A percentile compares a stretch with the other conserved stretches of the same genome.
Conservation (phyloP, 2,329 filamentous ascomycete species). For the Onygena corvina region DNA sequence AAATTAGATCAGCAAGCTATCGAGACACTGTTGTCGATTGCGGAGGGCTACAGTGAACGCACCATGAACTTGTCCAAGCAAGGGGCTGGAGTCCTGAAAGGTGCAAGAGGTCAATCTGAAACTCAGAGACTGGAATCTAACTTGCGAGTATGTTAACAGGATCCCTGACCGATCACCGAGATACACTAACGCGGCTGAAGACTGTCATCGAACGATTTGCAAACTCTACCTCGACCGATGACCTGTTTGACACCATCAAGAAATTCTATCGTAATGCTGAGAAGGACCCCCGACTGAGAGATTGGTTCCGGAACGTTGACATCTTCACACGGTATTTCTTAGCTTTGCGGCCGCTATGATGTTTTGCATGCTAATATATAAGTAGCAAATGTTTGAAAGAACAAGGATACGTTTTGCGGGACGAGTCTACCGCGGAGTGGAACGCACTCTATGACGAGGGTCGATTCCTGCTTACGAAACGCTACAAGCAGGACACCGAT, state of each 20-base stretch:
- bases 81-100: constrained; percentile 56
- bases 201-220: constrained; percentile 88
- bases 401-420: constrained; percentile 81
- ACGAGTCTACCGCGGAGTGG: constrained; percentile 69
- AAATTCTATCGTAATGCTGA: constrained; percentile 80
- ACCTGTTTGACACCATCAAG: constrained; percentile 73
- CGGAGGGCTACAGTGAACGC: constrained; percentile 73
- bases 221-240: constrained; percentile 80
- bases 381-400: constrained; percentile 63
- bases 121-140: constrained; percentile 65
- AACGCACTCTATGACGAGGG: constrained; percentile 74
- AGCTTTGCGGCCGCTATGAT: not conserved
- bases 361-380: constrained; percentile 10
- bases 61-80: constrained; percentile 53
- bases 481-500: constrained; percentile 76
- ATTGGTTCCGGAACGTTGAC: constrained; percentile 76
- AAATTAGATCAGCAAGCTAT: constrained; percentile 66
- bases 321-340: constrained; percentile 49
- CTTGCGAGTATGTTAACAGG: constrained; percentile 49
- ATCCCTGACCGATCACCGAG: constrained; percentile 26
- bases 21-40: constrained; percentile 68
- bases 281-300: constrained; percentile 68
- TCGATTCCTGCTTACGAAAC: constrained; percentile 72
- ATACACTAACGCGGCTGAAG: constrained; percentile 46
- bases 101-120: constrained; percentile 52